These are phyloP conservation scores for Penicillium nucicola DNA, from an alignment of 495 filamentous ascomycete genomes.

Conservation along the genomic window DNA sequence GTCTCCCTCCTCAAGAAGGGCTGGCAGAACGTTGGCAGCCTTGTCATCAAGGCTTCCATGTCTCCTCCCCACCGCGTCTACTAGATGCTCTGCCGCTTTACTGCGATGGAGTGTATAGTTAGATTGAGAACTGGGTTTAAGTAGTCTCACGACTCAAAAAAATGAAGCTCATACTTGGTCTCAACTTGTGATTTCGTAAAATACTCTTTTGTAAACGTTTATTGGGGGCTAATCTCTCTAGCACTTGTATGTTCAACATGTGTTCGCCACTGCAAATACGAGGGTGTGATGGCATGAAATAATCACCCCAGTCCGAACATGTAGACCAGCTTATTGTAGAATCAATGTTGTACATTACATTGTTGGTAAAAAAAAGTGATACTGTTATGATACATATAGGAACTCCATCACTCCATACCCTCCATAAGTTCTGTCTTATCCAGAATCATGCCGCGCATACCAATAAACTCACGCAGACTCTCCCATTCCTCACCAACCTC, in stretches of 20 bases:
- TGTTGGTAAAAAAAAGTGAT: not conserved
- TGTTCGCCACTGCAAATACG: no score
- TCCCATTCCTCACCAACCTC: slow-evolving; percentile 92
- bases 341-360: slow-evolving; percentile 1
- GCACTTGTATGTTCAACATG: no score
- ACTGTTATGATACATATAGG: not conserved
- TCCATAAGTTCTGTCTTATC: slow-evolving; percentile 86
- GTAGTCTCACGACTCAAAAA: slow-evolving; percentile 31
- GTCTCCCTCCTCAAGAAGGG: slow-evolving; percentile 99
- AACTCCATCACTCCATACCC: slow-evolving; percentile 66
- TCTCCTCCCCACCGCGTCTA: slow-evolving; percentile 94
- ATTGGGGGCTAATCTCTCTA: no score
- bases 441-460: slow-evolving; percentile 79
- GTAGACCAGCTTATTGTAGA: no score
- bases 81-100: slow-evolving; percentile 54
- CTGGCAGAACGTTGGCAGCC: slow-evolving; percentile 99
- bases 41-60: slow-evolving; percentile 99
- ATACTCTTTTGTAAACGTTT: slow-evolving; percentile 1
- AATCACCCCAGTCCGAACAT: no score
- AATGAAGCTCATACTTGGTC: slow-evolving; percentile 35
- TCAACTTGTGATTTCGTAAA: slow-evolving; percentile 7
- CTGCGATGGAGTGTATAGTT: slow-evolving; percentile 26
- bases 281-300: no score
- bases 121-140: slow-evolving; percentile 29
- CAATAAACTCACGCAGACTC: slow-evolving; percentile 73